phyloP scores from a whole-genome alignment of 371 early-diverging fungal species.

The Cokeromyces recurvatus region DNA sequence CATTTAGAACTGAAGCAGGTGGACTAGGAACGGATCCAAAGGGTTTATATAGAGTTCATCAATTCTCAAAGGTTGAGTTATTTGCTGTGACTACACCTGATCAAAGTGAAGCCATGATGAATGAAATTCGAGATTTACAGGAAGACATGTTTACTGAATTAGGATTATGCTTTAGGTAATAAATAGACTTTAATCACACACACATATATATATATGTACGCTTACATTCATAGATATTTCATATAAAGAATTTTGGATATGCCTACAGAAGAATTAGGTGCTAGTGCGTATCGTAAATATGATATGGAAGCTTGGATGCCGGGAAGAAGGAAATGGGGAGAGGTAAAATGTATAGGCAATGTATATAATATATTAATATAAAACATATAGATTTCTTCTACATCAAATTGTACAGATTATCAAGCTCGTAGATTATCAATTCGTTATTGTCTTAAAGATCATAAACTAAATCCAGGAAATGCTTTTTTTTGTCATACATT shows the following conservation, averaged over 20 bases:
- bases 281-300: slow-evolving; percentile 87
- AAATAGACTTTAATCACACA: no score
- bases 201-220: no score
- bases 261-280: slow-evolving; percentile 91
- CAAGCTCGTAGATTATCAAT: slow-evolving; percentile 75
- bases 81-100: slow-evolving; percentile 73
- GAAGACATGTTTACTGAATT: slow-evolving; percentile 72
- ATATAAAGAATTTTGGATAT: slow-evolving; percentile 86
- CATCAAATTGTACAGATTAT: slow-evolving; percentile 89
- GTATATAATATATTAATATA: neutral
- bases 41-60: slow-evolving; percentile 91
- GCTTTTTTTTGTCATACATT: slow-evolving; percentile 83
- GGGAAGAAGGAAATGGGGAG: slow-evolving; percentile 84
- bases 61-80: slow-evolving; percentile 92
- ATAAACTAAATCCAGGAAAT: slow-evolving; percentile 6
- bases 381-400: slow-evolving; percentile 68
- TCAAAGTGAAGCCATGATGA: slow-evolving; percentile 62
- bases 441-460: slow-evolving; percentile 39
- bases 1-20: slow-evolving; percentile 90
- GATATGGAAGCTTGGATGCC: slow-evolving; percentile 98
- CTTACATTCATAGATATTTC: no score
- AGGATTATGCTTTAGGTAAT: slow-evolving; percentile 80
- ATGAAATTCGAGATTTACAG: slow-evolving; percentile 73
- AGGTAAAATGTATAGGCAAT: slow-evolving; percentile 39
- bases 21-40: slow-evolving; percentile 77